A percentile compares a stretch with the other conserved stretches of the same genome.
phyloP scores from a whole-genome alignment of 2,329 filamentous ascomycete genomes.

The Neofusicoccum sp. region DNA sequence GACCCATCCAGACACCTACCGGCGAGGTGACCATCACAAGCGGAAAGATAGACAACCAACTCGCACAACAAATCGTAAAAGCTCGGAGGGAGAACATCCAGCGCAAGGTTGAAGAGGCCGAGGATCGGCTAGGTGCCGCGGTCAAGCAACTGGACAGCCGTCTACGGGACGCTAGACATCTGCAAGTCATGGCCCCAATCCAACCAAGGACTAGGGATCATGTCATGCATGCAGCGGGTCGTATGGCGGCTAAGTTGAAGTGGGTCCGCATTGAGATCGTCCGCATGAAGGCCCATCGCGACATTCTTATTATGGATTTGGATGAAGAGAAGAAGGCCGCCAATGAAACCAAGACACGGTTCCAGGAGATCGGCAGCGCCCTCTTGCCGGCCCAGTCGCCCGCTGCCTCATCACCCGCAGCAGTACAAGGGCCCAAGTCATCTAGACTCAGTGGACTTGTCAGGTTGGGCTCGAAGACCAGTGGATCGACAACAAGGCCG shows the following conservation, averaged over 20 bases:
- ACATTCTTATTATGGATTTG: conserved; percentile 82
- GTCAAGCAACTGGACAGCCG: conserved; percentile 82
- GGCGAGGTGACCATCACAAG: conserved; percentile 75
- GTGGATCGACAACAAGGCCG: conserved; percentile 29
- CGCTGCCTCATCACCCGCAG: conserved; percentile 13
- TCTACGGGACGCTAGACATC: conserved; percentile 84
- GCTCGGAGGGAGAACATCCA: conserved; percentile 82
- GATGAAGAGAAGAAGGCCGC: conserved; percentile 68
- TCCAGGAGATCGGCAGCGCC: conserved; percentile 25
- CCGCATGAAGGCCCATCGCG: conserved; percentile 86
- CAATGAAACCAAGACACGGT: conserved; percentile 31
- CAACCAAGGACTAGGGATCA: conserved; percentile 87
- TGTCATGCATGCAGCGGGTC: conserved; percentile 79
- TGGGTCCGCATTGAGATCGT: conserved; percentile 95
- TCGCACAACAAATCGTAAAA: conserved; percentile 82
- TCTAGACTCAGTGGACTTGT: conserved; percentile 38
- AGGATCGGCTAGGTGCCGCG: conserved; percentile 72
- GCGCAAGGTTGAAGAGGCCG: conserved; percentile 79
- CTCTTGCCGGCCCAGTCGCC: not conserved
- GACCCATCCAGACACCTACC: conserved; percentile 68
- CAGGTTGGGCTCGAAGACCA: conserved; percentile 40
- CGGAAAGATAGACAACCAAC: conserved; percentile 74
- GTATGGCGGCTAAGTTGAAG: conserved; percentile 84
- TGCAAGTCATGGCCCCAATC: conserved; percentile 86
- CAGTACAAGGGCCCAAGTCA: conserved; percentile 7